Evolutionary conservation across 1,139 yeast species (phyloP).

Genomic region (Scheffersomyces quercinus): DNA sequence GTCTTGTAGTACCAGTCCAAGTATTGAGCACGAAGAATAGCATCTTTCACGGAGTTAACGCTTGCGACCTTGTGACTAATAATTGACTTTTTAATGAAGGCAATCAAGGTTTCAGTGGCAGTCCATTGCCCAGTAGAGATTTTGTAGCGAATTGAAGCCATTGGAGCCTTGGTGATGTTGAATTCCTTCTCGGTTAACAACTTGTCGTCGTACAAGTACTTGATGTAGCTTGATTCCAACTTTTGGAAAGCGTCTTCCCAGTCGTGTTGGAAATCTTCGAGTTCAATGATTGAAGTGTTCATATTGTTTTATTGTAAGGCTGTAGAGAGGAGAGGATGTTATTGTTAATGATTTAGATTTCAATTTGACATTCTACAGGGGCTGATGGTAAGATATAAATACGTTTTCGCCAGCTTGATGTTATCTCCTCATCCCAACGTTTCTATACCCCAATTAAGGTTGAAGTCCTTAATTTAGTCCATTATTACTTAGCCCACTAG

Average conservation of each 20-base stretch:
- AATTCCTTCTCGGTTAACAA: conserved; percentile 17
- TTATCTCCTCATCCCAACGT: too few species aligned
- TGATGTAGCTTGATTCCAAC: conserved; percentile 11
- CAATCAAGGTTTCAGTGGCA: conserved; percentile 49
- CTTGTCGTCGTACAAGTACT: conserved; percentile 13
- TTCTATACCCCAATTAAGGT: too few species aligned
- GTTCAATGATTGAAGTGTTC: not conserved
- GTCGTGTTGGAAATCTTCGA: not conserved
- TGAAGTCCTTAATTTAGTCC: too few species aligned
- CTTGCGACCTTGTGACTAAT: conserved; percentile 40
- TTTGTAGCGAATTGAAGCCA: conserved; percentile 9
- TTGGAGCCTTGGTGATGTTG: conserved; percentile 18
- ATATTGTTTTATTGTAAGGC: not conserved
- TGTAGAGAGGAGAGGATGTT: not conserved
- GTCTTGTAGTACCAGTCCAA: conserved; percentile 24
- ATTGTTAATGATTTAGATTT: not conserved
- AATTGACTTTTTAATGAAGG: conserved; percentile 53
- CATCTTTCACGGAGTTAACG: conserved; percentile 35
- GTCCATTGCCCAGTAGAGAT: conserved; percentile 28
- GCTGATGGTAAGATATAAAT: too few species aligned
- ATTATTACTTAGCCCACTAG: too few species aligned
- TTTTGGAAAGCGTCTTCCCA: not conserved
- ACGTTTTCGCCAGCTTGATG: too few species aligned
- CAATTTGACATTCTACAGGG: not conserved
- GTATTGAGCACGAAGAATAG: conserved; percentile 33